Evolutionary conservation across 345 rosid genomes (phyloP).

Genomic region (Salix viminalis): DNA sequence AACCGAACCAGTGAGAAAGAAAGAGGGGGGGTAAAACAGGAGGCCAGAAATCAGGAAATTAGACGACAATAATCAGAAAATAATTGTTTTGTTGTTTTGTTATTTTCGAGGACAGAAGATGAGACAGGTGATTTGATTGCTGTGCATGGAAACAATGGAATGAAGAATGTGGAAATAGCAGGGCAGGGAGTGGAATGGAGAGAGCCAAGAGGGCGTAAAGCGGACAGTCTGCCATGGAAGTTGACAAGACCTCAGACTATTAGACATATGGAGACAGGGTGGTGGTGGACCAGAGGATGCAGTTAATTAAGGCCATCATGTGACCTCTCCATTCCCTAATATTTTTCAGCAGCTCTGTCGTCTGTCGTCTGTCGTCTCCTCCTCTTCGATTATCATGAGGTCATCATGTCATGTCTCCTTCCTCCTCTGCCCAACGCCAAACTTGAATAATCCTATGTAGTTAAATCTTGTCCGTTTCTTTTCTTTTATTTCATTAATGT

Average conservation of each 20-base stretch:
- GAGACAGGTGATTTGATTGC: slow-evolving; percentile 14
- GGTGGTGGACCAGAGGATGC: slow-evolving; percentile 17
- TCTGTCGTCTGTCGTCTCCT: neutral
- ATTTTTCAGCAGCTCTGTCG: neutral
- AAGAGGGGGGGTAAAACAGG: neutral
- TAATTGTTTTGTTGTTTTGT: neutral
- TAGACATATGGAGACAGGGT: slow-evolving; percentile 17
- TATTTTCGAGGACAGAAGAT: neutral
- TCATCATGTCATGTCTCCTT: slow-evolving; percentile 18
- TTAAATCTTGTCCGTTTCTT: neutral
- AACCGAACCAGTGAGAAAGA: neutral
- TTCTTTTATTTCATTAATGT: no score
- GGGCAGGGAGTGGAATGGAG: slow-evolving; percentile 6
- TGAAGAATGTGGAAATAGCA: slow-evolving; percentile 20
- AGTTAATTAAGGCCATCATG: slow-evolving; percentile 17
- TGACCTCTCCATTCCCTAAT: neutral
- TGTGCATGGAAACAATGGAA: slow-evolving; percentile 17
- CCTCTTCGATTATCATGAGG: slow-evolving; percentile 3
- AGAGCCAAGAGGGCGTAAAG: neutral
- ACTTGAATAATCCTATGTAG: neutral
- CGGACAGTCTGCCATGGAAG: slow-evolving; percentile 11
- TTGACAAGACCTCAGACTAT: slow-evolving; percentile 20
- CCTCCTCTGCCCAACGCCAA: neutral
- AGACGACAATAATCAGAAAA: neutral
- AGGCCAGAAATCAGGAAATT: neutral